These are phyloP conservation scores for Solanum piurae DNA, from an alignment of 257 asterid species.

Conservation along the genomic window DNA sequence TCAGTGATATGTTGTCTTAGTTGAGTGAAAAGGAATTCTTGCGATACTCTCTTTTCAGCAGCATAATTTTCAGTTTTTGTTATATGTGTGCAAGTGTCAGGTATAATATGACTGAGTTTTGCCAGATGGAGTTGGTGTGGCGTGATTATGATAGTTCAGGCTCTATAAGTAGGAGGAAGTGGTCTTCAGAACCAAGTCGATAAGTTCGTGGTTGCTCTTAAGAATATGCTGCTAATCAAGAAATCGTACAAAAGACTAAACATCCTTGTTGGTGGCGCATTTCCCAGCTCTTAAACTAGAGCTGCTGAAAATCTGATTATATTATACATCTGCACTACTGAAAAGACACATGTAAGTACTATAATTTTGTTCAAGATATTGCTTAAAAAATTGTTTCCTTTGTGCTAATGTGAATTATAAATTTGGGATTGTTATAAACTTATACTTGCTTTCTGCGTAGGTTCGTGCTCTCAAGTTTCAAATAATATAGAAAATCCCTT, in stretches of 20 bases:
- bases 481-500: neutral
- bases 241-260: neutral
- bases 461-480: neutral
- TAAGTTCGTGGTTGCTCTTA: slow-evolving; percentile 6
- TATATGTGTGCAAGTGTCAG: neutral
- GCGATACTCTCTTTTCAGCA: neutral
- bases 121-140: slow-evolving; percentile 90
- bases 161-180: slow-evolving; percentile 37
- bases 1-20: neutral
- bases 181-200: slow-evolving; percentile 26
- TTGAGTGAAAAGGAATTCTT: neutral
- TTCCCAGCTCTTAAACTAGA: neutral
- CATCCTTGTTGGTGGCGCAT: neutral
- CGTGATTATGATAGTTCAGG: slow-evolving; percentile 51
- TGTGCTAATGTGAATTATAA: neutral
- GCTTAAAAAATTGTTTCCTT: neutral
- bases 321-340: neutral
- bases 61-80: neutral
- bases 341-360: neutral
- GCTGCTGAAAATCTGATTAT: neutral
- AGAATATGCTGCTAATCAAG: neutral
- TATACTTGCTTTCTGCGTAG: neutral
- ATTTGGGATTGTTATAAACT: neutral
- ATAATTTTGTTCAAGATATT: neutral
- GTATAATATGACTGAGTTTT: neutral